Percentiles rank a stretch among this genome's conserved stretches.
These are phyloP conservation scores for Pisolithus microcarpus DNA, from an alignment of 768 basidiomycete species.

Conservation along the genomic window DNA sequence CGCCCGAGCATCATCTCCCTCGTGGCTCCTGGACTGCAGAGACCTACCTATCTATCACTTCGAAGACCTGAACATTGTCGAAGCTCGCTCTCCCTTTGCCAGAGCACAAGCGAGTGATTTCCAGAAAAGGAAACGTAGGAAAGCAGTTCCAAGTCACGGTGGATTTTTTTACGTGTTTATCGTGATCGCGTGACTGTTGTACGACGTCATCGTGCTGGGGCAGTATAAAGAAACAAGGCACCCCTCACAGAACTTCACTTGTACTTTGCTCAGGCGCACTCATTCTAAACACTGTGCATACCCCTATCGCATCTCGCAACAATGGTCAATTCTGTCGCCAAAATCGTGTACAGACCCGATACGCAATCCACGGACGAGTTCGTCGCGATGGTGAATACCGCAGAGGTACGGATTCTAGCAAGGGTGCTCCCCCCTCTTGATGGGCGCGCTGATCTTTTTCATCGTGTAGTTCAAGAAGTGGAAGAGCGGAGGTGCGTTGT, in stretches of 20 bases:
- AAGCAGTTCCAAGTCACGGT: too few relatives aligned
- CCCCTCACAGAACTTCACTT: slow-evolving; percentile 6
- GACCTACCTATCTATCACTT: too few relatives aligned
- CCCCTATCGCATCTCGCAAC: slow-evolving; percentile 13
- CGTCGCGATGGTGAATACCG: slow-evolving; percentile 58
- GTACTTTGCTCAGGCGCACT: neutral
- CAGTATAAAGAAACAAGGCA: slow-evolving; percentile 1
- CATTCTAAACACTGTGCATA: slow-evolving; percentile 7
- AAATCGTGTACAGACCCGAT: slow-evolving; percentile 78
- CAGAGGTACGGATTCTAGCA: slow-evolving; percentile 41
- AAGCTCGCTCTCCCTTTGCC: too few relatives aligned
- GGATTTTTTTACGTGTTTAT: too few relatives aligned
- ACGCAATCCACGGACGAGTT: slow-evolving; percentile 66
- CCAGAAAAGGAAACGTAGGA: too few relatives aligned
- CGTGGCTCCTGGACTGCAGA: too few relatives aligned
- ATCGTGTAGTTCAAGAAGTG: slow-evolving; percentile 60
- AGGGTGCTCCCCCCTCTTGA: neutral
- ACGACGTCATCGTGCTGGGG: too few relatives aligned
- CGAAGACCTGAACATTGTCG: too few relatives aligned
- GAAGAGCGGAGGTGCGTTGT: slow-evolving; percentile 61
- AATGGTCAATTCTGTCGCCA: slow-evolving; percentile 44
- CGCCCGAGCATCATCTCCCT: too few relatives aligned
- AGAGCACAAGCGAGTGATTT: too few relatives aligned
- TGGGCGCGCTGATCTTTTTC: slow-evolving; percentile 5
- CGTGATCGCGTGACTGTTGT: too few relatives aligned